phyloP scores from a whole-genome alignment of 495 filamentous ascomycete genomes.

The Xylona heveae region DNA sequence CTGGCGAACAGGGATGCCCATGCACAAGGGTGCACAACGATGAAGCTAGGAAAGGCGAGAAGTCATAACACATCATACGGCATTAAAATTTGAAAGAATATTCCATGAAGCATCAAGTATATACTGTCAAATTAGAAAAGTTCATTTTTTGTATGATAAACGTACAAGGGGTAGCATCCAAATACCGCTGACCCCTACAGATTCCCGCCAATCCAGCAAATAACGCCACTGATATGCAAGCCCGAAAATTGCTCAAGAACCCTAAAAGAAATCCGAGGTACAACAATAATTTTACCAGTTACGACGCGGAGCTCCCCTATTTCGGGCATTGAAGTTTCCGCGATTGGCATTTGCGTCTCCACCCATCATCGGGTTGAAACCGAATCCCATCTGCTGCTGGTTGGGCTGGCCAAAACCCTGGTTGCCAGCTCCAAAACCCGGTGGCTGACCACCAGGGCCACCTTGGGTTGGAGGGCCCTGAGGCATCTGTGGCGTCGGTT shows the following conservation, averaged over 20 bases:
- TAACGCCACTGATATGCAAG: background rate
- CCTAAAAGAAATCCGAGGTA: background rate
- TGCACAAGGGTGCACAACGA: too few species aligned
- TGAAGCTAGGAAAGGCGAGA: too few species aligned
- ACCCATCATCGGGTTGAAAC: constrained; percentile 30
- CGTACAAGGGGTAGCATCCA: background rate
- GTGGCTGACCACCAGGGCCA: too few species aligned
- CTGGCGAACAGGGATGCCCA: too few species aligned
- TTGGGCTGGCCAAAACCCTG: constrained; percentile 36
- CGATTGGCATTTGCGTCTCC: constrained; percentile 17
- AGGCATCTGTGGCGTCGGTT: constrained; percentile 1
- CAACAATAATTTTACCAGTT: constrained; percentile 2
- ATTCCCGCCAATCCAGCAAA: background rate
- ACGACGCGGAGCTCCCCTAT: constrained; percentile 20
- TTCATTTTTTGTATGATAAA: too few species aligned
- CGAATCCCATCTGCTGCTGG: too few species aligned
- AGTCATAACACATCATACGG: too few species aligned
- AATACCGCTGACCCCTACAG: background rate
- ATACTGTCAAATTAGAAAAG: too few species aligned
- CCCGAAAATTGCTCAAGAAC: background rate
- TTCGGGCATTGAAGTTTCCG: constrained; percentile 17
- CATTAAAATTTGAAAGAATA: too few species aligned
- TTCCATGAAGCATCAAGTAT: too few species aligned
- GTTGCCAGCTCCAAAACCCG: too few species aligned
- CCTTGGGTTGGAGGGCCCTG: constrained; percentile 2